Percentiles rank a stretch among this genome's conserved stretches.
These are phyloP conservation scores for Lindgomyces ingoldianus DNA, from an alignment of 495 filamentous ascomycete species.

Conservation along the genomic window DNA sequence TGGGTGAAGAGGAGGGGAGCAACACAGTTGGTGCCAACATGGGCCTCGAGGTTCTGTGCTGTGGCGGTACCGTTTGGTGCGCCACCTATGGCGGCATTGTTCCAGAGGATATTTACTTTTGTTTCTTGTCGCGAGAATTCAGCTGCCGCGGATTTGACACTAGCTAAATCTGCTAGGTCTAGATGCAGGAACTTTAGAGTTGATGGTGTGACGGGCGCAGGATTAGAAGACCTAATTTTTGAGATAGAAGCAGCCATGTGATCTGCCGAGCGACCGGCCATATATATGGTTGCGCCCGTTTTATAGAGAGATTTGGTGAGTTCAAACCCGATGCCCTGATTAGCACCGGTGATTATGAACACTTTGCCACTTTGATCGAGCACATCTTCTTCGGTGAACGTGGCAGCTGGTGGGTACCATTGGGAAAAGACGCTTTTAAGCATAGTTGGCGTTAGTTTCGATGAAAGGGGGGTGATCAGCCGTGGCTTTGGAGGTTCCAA, in stretches of 20 bases:
- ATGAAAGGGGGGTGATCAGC: too few species aligned
- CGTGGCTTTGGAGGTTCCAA: too few species aligned
- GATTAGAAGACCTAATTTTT: neutral
- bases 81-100: constrained; percentile 52
- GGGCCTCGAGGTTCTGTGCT: constrained; percentile 35
- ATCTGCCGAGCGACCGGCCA: constrained; percentile 7
- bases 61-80: constrained; percentile 46
- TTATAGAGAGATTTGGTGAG: constrained; percentile 22
- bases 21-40: constrained; percentile 26
- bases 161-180: constrained; percentile 15
- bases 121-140: constrained; percentile 47
- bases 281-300: constrained; percentile 16
- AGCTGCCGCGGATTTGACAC: constrained; percentile 19
- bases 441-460: too few species aligned
- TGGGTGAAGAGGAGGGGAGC: constrained; percentile 19
- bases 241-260: constrained; percentile 8
- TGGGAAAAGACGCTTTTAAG: too few species aligned
- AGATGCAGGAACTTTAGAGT: constrained; percentile 19
- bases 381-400: constrained; percentile 13
- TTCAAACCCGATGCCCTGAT: constrained; percentile 38
- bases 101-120: constrained; percentile 54
- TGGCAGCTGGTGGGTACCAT: neutral
- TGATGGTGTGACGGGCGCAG: neutral
- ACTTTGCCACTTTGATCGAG: constrained; percentile 19
- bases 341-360: constrained; percentile 38